Base-by-base conservation (phyloP, 1,284 basidiomycete genomes). In the Cryptococcus floricola region DNA sequence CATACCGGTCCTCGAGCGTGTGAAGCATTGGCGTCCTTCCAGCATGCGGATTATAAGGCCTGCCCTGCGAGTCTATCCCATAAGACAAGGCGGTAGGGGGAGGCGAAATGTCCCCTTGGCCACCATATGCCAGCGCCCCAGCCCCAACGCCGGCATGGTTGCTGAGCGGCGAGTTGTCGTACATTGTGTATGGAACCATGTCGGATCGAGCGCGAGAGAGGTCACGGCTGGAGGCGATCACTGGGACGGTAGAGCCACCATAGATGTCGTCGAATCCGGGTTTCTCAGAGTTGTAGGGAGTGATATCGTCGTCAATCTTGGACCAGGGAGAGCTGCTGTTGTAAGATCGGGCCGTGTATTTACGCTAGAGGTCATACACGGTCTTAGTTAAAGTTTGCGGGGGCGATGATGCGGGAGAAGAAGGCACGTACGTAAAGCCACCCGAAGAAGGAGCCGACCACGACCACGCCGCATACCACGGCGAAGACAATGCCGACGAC, bases 251-350 rank as follows among this genome's bases (percentile, higher is more conserved):
- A 28, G 28, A 9, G 28, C 57, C 54, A n/a, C 67, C 66, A 50
- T 69, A 69, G 38, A 68, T 58, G 48, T 72, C 68, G 48, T 62
- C 63, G 42, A 59, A 50, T 27, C 41, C 39, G 43, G 53, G 45
- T 28, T 46, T 46, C 45, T 46, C 45, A 16, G 8, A 16, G 2
- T 63, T 66, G 64, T 64, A 75, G 5, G 73, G 73, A 12, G 70
- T 71, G 45, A 75, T 57, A 55, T 75, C 69, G 53, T 74, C 70
- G 52, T 68, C 66, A 45, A 75, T 66, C 59, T 68, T 66, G 39
- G 63, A 46, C 73, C 73, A 75, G 9, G 68, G 61, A 12, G 59
- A 46, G 12, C n/a, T 7, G n/a, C 41, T 46, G n/a, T 57, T 52
- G 53, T 68, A 67, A 4, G 62, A 60, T 25, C 67, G 55, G 10